These are phyloP conservation scores for Neopestalotiopsis rosae DNA, from an alignment of 2,329 filamentous ascomycete species.

Conservation along the genomic window DNA sequence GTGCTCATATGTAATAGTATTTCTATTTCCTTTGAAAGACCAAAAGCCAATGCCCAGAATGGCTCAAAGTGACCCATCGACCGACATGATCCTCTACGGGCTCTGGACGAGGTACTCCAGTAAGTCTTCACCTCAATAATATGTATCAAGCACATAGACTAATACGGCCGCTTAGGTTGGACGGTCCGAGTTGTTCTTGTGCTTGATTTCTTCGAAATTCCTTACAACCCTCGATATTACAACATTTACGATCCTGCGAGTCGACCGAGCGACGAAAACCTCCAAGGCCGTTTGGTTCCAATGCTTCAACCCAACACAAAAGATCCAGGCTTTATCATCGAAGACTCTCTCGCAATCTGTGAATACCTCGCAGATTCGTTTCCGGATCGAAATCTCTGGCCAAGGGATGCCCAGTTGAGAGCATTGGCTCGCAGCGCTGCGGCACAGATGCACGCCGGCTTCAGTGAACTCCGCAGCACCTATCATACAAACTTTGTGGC, in stretches of 20 bases:
- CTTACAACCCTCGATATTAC: constrained; percentile 46
- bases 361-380: constrained; percentile 52
- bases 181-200: constrained; percentile 37
- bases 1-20: no score
- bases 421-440: constrained; percentile 49
- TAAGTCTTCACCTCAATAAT: background rate
- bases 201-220: constrained; percentile 47
- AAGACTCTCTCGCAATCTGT: constrained; percentile 54
- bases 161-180: constrained; percentile 25
- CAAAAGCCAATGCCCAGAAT: background rate
- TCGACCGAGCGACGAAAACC: constrained; percentile 34
- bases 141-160: background rate
- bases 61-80: background rate
- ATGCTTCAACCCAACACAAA: constrained; percentile 45
- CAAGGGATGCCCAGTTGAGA: constrained; percentile 41
- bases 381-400: constrained; percentile 45
- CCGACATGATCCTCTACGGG: constrained; percentile 3
- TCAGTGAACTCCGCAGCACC: constrained; percentile 45
- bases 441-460: constrained; percentile 54
- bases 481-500: constrained; percentile 47
- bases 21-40: background rate
- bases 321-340: constrained; percentile 41
- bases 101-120: constrained; percentile 15
- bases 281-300: constrained; percentile 45
- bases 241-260: constrained; percentile 34